Base-by-base conservation (phyloP, 2,329 filamentous ascomycete species). In the Ophiostoma australiae region DNA sequence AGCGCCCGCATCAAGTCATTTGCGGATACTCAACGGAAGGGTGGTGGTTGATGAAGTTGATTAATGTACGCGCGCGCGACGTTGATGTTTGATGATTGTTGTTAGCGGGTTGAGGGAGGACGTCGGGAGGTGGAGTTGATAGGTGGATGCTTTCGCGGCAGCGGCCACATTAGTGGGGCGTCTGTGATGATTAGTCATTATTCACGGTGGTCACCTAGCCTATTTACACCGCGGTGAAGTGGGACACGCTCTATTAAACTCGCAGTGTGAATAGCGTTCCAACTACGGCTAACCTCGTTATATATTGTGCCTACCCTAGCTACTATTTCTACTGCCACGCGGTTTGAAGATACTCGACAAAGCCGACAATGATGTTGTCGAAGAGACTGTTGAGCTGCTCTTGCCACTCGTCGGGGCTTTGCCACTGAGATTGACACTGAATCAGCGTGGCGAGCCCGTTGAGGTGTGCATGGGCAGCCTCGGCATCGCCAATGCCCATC, bases 401-500 rank as follows among this genome's bases (percentile, higher is more conserved):
- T 15, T 31, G 31, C 41, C 39, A 69, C 35, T 69, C 67, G 20
- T 69, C 70, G 1, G 55, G 70, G 8, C 37, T 52, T 1, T 67
- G 55, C 70, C 55, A 69, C 27, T 31, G 27, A 31, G 1, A 31
- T 31, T 31, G 27, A 31, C 27, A 31, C 20, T 66, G 63, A 7
- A 71, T 39, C 6, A 71, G 58, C 27, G 67, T 69, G 6, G 58
- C 52, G 0, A 71, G 55, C 0, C 67, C 70, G 17, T 66, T 66
- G n/a, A 71, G 67, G n/a, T 71, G 70, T 1, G 67, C 67, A 11
- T 71, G 67, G 4, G 70, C 70, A 0, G 67, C 67, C 1, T 37
- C 58, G 11, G 68, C 65, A 15, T 69, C 70, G 31, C 70, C 67
- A 20, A 71, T 71, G 20, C 70, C 70, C 20, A 55, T 71, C 39